These are phyloP conservation scores for Chamaecyparis obtusa DNA, from an alignment of 75 land plant genomes.

Conservation along the genomic window DNA sequence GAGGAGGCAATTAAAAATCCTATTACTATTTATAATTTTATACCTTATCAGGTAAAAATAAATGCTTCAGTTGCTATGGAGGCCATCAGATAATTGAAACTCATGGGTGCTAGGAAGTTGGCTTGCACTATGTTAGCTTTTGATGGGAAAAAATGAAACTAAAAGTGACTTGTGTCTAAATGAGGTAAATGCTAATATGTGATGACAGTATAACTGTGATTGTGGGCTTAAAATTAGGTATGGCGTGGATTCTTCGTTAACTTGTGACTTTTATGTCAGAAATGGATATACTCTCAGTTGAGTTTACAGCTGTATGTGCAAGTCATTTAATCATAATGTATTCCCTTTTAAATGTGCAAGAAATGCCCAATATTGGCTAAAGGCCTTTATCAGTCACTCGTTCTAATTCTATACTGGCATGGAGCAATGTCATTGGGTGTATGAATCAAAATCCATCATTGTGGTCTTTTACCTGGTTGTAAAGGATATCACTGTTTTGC, in stretches of 20 bases:
- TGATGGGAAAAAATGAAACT: background rate
- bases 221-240: background rate
- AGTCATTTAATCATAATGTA: background rate
- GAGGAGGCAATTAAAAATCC: background rate
- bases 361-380: background rate
- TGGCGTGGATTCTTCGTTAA: background rate
- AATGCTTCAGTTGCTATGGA: background rate
- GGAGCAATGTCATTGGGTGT: background rate
- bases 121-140: background rate
- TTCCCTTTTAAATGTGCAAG: background rate
- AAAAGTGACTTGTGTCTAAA: too few species aligned
- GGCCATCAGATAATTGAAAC: background rate
- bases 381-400: background rate
- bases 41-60: background rate
- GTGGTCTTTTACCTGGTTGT: background rate
- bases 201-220: background rate
- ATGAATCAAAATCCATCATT: background rate
- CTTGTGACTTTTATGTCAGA: background rate
- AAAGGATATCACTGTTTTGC: background rate
- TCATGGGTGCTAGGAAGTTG: background rate
- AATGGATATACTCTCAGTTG: background rate
- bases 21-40: background rate
- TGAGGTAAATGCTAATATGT: background rate
- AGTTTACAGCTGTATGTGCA: background rate
- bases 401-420: background rate